Evolutionary conservation across 2,329 filamentous ascomycete species (phyloP).

Genomic region (Tolypocladium inflatum): DNA sequence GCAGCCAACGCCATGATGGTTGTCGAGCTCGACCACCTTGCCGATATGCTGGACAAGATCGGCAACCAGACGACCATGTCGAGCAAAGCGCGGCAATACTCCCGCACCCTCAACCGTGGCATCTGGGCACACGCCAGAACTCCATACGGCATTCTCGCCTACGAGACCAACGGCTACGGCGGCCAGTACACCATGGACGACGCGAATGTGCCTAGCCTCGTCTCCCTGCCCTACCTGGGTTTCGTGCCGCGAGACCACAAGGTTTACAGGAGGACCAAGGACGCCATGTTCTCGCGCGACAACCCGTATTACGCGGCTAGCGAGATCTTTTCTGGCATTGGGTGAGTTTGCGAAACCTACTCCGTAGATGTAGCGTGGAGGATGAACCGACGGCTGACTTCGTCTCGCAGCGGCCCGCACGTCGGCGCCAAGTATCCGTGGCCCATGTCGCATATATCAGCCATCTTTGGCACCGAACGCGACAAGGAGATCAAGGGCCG

Average conservation of each 20-base stretch:
- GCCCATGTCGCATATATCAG: constrained; percentile 47
- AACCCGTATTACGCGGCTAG: constrained; percentile 62
- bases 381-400: not conserved
- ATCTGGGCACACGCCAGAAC: constrained; percentile 45
- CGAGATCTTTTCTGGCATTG: constrained; percentile 13
- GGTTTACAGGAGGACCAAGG: constrained; percentile 69
- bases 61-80: constrained; percentile 59
- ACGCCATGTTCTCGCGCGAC: constrained; percentile 63
- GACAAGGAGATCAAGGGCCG: constrained; percentile 25
- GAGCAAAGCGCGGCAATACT: constrained; percentile 25
- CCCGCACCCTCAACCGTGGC: constrained; percentile 60
- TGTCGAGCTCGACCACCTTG: constrained; percentile 45
- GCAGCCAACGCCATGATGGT: constrained; percentile 28
- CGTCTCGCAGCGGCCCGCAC: constrained; percentile 40
- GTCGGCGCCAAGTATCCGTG: constrained; percentile 52
- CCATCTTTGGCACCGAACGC: constrained; percentile 35
- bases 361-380: not conserved
- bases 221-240: constrained; percentile 55
- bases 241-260: constrained; percentile 48
- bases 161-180: constrained; percentile 68
- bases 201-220: constrained; percentile 59
- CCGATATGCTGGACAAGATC: constrained; percentile 54
- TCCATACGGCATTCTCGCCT: constrained; percentile 54
- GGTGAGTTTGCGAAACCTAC: constrained; percentile 8
- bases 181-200: constrained; percentile 60